phyloP scores from a whole-genome alignment of 2,329 filamentous ascomycete genomes.

The Rutstroemia sp. region DNA sequence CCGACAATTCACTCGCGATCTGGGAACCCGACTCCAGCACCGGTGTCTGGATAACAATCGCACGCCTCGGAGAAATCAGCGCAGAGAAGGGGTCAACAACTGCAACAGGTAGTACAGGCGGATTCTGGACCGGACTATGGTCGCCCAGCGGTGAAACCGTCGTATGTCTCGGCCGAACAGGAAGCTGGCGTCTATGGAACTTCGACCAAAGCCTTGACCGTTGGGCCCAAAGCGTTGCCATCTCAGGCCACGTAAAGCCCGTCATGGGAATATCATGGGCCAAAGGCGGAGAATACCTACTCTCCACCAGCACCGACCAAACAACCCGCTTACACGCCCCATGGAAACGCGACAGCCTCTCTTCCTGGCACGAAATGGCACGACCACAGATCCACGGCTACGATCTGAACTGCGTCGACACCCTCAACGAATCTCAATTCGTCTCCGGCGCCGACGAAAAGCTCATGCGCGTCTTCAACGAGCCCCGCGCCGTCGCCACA shows the following conservation, averaged over 20 bases:
- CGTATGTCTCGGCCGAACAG: conserved; percentile 79
- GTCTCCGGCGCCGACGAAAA: conserved; percentile 97
- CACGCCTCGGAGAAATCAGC: conserved; percentile 87
- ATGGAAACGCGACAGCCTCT: conserved; percentile 51
- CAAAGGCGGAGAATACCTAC: conserved; percentile 69
- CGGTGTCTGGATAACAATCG: conserved; percentile 84
- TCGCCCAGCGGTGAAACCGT: conserved; percentile 68
- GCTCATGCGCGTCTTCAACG: conserved; percentile 88
- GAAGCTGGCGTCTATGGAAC: conserved; percentile 86
- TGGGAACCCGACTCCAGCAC: conserved; percentile 82
- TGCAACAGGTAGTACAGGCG: conserved; percentile 89
- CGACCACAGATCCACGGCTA: conserved; percentile 97
- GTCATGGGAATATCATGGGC: conserved; percentile 84
- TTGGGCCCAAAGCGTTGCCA: conserved; percentile 71
- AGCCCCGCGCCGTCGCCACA: conserved; percentile 74
- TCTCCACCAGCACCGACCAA: conserved; percentile 87
- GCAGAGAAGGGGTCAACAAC: conserved; percentile 93
- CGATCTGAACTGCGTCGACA: conserved; percentile 89
- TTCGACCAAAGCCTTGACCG: conserved; percentile 51
- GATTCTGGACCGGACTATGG: conserved; percentile 96
- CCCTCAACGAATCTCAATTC: conserved; percentile 66
- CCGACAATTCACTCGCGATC: conserved; percentile 88
- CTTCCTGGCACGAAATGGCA: conserved; percentile 91
- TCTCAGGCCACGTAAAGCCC: conserved; percentile 76
- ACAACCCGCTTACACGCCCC: conserved; percentile 80